Base-by-base conservation (phyloP, 495 filamentous ascomycete genomes). In the Pyrenula massariospora region DNA sequence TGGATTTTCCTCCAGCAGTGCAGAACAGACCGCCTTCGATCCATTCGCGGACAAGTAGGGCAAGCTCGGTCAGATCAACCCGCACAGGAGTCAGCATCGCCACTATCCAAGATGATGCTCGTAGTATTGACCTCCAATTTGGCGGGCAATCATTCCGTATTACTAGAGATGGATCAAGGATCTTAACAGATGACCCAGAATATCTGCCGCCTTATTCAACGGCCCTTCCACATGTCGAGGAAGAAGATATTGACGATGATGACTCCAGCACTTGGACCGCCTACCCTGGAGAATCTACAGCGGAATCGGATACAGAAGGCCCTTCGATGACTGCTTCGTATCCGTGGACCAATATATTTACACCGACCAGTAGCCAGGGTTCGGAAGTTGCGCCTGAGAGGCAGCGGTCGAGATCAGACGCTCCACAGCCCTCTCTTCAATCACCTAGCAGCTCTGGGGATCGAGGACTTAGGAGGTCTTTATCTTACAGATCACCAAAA, bases 301-400 rank as follows among this genome's bases (percentile, higher is more conserved):
- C 53, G 60, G 53, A 52, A 50, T 49, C 49, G 52, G 54, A 48
- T 49, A 55, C 57, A 55, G 49, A 56, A 52, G 52, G 23, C 52
- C 25, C 57, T 52, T 54, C 53, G 50, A 52, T 53, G 61, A 56
- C 22, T 54, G 56, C 57, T 59, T 57, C 62, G 21, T 66, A 64
- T 55, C 65, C 57, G 5, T 15, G 5, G 31, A 42, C 31, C 5
- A 5, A 42, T 5, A 15, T 8, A 42, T 42, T 8, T 42, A 42
- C 31, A 8, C 31, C 31, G 15, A 5, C 31, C 5, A 42, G 31
- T 15, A 42, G 31, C 31, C 31, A 42, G 31, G 31, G 15, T 42
- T 42, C 31, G 5, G 15, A 5, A 8, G 31, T 5, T 42, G 31
- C 31, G 8, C 31, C 31, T 42, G 5, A 5, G 15, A 42, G 5